Percentiles rank a stretch among this genome's conserved stretches.
Evolutionary conservation across 768 basidiomycete genomes (phyloP).

Genomic region (Coprinopsis cinerea): DNA sequence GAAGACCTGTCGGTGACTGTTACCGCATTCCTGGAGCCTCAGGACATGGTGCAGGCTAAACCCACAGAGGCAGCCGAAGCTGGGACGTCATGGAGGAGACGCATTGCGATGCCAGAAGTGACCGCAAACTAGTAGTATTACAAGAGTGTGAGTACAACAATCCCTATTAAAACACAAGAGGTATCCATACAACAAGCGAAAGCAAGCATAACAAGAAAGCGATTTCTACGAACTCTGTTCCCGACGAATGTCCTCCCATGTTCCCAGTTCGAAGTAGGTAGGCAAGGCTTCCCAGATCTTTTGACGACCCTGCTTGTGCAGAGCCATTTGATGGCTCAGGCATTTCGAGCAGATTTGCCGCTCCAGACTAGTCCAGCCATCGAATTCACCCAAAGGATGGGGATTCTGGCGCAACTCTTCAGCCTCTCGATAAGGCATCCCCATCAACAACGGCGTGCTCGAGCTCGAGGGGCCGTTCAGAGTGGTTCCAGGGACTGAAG

Average conservation of each 20-base stretch:
- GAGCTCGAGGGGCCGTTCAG: not conserved
- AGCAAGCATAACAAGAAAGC: not conserved
- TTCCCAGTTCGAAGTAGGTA: slow-evolving; percentile 29
- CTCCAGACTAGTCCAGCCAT: slow-evolving; percentile 26
- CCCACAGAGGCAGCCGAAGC: not conserved
- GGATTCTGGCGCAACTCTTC: slow-evolving; percentile 30
- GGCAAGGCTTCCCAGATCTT: slow-evolving; percentile 34
- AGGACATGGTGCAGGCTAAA: not conserved
- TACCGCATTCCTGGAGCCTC: not conserved
- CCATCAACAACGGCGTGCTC: slow-evolving; percentile 10
- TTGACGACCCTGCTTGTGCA: slow-evolving; percentile 29
- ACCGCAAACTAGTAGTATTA: not conserved
- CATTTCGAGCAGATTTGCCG: slow-evolving; percentile 26
- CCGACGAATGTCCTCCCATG: slow-evolving; percentile 32
- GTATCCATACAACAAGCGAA: not conserved
- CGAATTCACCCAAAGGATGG: slow-evolving; percentile 33
- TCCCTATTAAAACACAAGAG: not conserved
- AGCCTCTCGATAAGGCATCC: slow-evolving; percentile 24
- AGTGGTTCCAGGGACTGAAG: not conserved
- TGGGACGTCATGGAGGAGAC: not conserved
- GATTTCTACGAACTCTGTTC: slow-evolving; percentile 26
- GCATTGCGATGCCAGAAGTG: not conserved
- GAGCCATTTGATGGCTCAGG: slow-evolving; percentile 21
- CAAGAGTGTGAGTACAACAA: no score
- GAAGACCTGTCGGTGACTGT: not conserved